Conservation (phyloP, 2,329 filamentous ascomycete species). For the Penicillium sp. region DNA sequence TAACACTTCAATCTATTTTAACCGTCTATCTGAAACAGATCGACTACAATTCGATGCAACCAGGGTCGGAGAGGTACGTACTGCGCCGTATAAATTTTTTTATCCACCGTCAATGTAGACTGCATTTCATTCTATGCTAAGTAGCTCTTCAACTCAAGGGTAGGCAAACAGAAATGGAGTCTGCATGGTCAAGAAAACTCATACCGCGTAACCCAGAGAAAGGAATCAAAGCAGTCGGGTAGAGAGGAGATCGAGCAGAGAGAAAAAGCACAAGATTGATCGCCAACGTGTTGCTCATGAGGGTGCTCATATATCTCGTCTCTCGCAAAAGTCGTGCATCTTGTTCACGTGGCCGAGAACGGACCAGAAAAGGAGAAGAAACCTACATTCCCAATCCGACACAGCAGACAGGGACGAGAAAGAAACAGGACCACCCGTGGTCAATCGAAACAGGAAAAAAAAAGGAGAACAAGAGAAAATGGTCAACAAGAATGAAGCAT, state of each 20-base stretch:
- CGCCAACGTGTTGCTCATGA: conserved; percentile 12
- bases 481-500: conserved; percentile 10
- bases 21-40: background rate
- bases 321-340: conserved; percentile 15
- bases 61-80: background rate
- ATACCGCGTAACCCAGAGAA: conserved; percentile 6
- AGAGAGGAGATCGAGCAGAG: background rate
- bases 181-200: conserved; percentile 1
- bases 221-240: conserved; percentile 1
- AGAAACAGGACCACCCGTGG: conserved; percentile 16
- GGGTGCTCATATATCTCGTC: conserved; percentile 13
- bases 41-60: background rate
- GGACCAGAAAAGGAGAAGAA: conserved; percentile 1
- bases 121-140: conserved; percentile 25
- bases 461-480: background rate
- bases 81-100: background rate
- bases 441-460: conserved; percentile 12
- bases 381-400: conserved; percentile 6
- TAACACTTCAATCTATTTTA: background rate
- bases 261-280: conserved; percentile 8
- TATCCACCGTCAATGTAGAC: conserved; percentile 22
- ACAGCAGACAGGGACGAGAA: conserved; percentile 13
- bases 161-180: conserved; percentile 1
- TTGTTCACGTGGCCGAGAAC: conserved; percentile 12
- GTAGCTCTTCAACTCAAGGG: conserved; percentile 2